A percentile compares a stretch with the other conserved stretches of the same genome.
These are phyloP conservation scores for Oryza brachyantha DNA, from an alignment of 176 grass and related monocot genomes.

Conservation along the genomic window DNA sequence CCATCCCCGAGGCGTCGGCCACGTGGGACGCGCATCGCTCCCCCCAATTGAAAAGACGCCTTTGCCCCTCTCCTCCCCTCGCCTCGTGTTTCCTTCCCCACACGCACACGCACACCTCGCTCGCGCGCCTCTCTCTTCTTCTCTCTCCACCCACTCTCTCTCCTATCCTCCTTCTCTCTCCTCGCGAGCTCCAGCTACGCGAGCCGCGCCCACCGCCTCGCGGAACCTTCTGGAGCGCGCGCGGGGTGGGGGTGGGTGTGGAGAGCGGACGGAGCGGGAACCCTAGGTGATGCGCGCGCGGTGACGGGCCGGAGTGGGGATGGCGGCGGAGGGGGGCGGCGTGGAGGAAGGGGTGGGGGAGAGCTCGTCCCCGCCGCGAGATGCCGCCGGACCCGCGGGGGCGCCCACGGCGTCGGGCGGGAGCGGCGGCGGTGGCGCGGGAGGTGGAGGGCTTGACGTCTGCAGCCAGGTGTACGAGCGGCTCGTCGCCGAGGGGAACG, in stretches of 20 bases:
- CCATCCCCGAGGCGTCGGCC: neutral
- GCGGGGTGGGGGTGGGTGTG: neutral
- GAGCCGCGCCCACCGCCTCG: neutral
- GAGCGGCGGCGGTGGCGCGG: slow-evolving; percentile 19
- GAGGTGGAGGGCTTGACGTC: slow-evolving; percentile 29
- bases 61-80: slow-evolving; percentile 29
- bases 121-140: neutral
- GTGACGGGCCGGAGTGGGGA: slow-evolving; percentile 2
- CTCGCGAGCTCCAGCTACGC: neutral
- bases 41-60: no score
- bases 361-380: slow-evolving; percentile 77
- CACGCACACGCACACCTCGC: slow-evolving; percentile 1
- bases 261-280: neutral
- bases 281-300: slow-evolving; percentile 30
- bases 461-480: slow-evolving; percentile 56
- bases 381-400: neutral
- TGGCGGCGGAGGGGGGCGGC: slow-evolving; percentile 28
- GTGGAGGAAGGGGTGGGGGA: slow-evolving; percentile 92
- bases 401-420: slow-evolving; percentile 30
- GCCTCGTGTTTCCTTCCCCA: slow-evolving; percentile 30
- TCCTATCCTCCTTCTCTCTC: neutral
- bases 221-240: slow-evolving; percentile 45
- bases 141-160: neutral
- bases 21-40: neutral
- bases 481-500: slow-evolving; percentile 67